Base-by-base conservation (phyloP, 805 yeast species). In the Wickerhamomyces xylosicus region DNA sequence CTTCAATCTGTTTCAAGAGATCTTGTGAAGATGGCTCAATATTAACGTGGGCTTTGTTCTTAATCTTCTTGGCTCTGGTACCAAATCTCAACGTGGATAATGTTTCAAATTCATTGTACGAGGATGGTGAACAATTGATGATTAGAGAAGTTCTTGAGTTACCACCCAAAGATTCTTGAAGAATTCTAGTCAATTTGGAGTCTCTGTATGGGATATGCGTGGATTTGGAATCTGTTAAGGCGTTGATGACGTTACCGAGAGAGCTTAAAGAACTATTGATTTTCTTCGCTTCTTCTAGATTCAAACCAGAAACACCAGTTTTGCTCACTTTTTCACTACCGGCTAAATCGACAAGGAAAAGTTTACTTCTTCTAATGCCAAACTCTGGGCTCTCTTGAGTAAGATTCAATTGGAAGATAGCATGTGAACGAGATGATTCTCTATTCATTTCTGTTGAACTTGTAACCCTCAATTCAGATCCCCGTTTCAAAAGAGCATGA, bases 311-410 rank as follows among this genome's bases (percentile, higher is more conserved):
- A 1, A 89, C 90, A 3, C 92, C 90, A 0, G 92, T 76, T 46
- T 77, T 80, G 41, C 77, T 76, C 31, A 79, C 75, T 55, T 78
- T 83, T 57, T 89, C 95, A 18, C 90, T 79, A 5, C 95, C 95
- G 0, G 95, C 95, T 46, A 86, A 66, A 59, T 86, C 96, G 11
- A 85, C 90, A 29, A 86, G 58, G 49, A 78, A 81, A 43, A 86
- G 64, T 42, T 73, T 76, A 5, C 87, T 79, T 31, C 69, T 64
- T 53, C 74, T 80, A 17, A 72, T 64, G 6, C 74, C 67, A 13
- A 82, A 84, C n/a, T 70, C 66, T 3, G 59, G 44, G 47, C 72
- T 68, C 51, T 72, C 74, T 50, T 83, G 90, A n/a, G 71, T 64
- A 6, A 87, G 61, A 37, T 71, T 72, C 4, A 89, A 65, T 39